phyloP scores from a whole-genome alignment of 2,329 filamentous ascomycete genomes.

The Epichloe brachyelytri region DNA sequence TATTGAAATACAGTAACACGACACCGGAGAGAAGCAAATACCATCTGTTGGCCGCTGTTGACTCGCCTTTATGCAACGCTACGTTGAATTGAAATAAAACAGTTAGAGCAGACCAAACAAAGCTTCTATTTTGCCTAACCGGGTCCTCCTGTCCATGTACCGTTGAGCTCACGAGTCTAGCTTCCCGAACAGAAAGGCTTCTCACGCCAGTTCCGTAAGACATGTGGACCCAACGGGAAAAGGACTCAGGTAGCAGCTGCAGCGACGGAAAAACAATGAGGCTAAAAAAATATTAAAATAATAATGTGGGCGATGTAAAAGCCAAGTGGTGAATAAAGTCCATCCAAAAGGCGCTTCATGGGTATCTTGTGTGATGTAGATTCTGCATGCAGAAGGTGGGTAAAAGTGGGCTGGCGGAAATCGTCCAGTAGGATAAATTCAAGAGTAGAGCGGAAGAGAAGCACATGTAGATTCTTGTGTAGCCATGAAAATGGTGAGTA shows the following conservation, averaged over 20 bases:
- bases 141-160: background rate
- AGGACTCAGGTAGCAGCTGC: background rate
- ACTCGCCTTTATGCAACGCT: background rate
- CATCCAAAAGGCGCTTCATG: background rate
- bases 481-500: background rate
- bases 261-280: background rate
- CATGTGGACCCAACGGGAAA: background rate
- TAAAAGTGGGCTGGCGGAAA: background rate
- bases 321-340: background rate
- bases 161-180: background rate
- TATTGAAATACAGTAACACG: background rate
- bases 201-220: background rate
- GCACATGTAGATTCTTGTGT: conserved; percentile 1
- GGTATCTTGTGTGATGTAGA: conserved; percentile 13
- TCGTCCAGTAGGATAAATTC: background rate
- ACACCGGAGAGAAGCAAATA: background rate
- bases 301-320: background rate
- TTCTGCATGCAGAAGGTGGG: conserved; percentile 2
- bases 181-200: background rate
- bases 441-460: background rate
- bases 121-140: background rate
- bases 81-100: background rate
- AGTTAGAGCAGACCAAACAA: background rate
- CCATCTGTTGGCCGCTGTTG: background rate
- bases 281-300: background rate